These are phyloP conservation scores for Aspergillus diversus DNA, from an alignment of 495 filamentous ascomycete genomes.

Conservation along the genomic window DNA sequence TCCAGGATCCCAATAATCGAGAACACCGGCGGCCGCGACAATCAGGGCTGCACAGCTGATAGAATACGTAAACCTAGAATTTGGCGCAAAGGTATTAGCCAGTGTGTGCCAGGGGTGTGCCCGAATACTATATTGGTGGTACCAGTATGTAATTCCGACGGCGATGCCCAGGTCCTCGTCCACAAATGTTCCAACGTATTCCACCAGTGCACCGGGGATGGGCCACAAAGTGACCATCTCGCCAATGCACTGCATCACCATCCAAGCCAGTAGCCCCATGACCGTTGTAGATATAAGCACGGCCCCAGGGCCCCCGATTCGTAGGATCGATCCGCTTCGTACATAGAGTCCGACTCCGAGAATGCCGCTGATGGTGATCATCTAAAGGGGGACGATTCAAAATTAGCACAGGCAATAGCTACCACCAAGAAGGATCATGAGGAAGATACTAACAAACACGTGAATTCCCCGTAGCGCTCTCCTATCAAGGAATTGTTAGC, in stretches of 20 bases:
- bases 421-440: neutral
- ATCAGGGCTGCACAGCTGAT: conserved; percentile 46
- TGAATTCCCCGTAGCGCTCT: conserved; percentile 44
- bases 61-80: conserved; percentile 48
- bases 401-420: neutral
- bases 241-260: conserved; percentile 52
- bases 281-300: conserved; percentile 46
- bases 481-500: conserved; percentile 16
- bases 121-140: neutral
- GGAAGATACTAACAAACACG: conserved; percentile 41
- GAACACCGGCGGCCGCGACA: conserved; percentile 39
- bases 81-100: neutral
- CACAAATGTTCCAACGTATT: conserved; percentile 53
- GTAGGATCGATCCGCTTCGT: conserved; percentile 46
- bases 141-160: conserved; percentile 55
- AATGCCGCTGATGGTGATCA: conserved; percentile 49
- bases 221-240: conserved; percentile 56
- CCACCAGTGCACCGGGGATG: conserved; percentile 47
- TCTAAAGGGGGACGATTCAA: conserved; percentile 23
- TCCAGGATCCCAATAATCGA: conserved; percentile 39
- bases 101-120: no score
- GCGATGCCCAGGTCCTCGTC: conserved; percentile 51
- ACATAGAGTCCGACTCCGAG: conserved; percentile 55
- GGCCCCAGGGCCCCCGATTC: conserved; percentile 45
- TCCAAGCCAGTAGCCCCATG: conserved; percentile 44